phyloP scores from a whole-genome alignment of 768 basidiomycete species.

The Phlebiopsis flavidoalba region DNA sequence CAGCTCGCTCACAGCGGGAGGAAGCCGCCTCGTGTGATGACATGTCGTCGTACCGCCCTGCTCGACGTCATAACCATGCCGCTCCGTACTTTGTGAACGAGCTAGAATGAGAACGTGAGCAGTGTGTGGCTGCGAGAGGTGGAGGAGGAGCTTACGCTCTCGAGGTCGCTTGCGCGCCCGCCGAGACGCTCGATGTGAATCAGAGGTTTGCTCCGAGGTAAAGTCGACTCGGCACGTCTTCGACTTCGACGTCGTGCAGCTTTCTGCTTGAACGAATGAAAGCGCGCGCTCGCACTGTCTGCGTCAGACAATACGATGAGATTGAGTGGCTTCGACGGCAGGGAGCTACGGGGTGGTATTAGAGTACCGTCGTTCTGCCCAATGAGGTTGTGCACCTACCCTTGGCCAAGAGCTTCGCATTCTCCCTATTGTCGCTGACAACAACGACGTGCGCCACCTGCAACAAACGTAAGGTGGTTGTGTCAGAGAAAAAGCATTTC shows the following conservation, averaged over 20 bases:
- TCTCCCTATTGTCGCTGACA: slow-evolving; percentile 85
- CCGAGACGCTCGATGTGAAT: slow-evolving; percentile 78
- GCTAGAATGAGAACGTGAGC: slow-evolving; percentile 31
- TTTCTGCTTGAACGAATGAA: slow-evolving; percentile 76
- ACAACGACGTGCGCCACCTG: slow-evolving; percentile 91
- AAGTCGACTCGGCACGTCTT: slow-evolving; percentile 53
- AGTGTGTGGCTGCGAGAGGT: neutral
- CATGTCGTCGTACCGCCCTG: slow-evolving; percentile 94
- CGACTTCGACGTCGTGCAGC: slow-evolving; percentile 46
- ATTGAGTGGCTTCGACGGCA: slow-evolving; percentile 80
- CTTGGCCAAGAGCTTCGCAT: slow-evolving; percentile 78
- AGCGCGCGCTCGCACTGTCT: slow-evolving; percentile 77
- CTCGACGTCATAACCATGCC: slow-evolving; percentile 63
- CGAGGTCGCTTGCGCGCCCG: slow-evolving; percentile 86
- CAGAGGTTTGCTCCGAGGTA: slow-evolving; percentile 46
- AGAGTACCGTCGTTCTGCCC: neutral
- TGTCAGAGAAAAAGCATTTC: neutral
- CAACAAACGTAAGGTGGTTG: neutral
- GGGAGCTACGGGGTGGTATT: slow-evolving; percentile 41
- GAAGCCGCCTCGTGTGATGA: slow-evolving; percentile 63
- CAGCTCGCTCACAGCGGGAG: slow-evolving; percentile 80
- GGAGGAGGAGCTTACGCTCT: slow-evolving; percentile 51
- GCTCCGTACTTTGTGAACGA: slow-evolving; percentile 80
- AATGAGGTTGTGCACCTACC: slow-evolving; percentile 34
- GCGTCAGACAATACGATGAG: slow-evolving; percentile 82